Conservation (phyloP, 495 filamentous ascomycete genomes). For the Podospora anserina region DNA sequence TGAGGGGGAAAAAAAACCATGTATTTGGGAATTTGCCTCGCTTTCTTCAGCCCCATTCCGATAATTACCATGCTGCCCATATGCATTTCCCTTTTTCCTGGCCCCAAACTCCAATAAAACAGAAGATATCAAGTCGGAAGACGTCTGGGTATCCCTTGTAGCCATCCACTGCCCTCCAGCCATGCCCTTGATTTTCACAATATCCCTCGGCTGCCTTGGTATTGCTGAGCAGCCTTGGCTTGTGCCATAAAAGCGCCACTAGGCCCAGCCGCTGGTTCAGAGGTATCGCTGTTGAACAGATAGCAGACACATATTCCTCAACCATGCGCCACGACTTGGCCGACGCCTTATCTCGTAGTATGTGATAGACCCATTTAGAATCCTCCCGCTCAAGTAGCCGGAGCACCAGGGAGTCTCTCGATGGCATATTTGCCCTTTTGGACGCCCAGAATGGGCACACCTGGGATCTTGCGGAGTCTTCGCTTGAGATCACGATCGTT, state of each 20-base stretch:
- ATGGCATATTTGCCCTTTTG: slow-evolving; percentile 86
- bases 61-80: neutral
- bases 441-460: slow-evolving; percentile 56
- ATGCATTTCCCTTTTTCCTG: neutral
- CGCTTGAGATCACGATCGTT: slow-evolving; percentile 84
- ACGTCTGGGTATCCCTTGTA: neutral
- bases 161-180: neutral
- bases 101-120: neutral
- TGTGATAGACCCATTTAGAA: slow-evolving; percentile 6
- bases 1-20: neutral
- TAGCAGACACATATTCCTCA: neutral
- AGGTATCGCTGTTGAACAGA: neutral
- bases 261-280: neutral
- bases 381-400: slow-evolving; percentile 31
- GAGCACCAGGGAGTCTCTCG: slow-evolving; percentile 82
- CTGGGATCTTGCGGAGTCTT: slow-evolving; percentile 75
- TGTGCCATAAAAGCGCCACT: neutral
- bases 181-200: neutral
- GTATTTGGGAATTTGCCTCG: neutral
- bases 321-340: neutral
- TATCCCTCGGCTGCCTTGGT: neutral
- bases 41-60: neutral
- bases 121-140: neutral
- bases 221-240: neutral
- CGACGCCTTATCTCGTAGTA: neutral